Evolutionary conservation across 2,329 filamentous ascomycete species (phyloP), one percentile per base, ranked within the genome.

Genomic region (Elsinoe fawcettii): DNA sequence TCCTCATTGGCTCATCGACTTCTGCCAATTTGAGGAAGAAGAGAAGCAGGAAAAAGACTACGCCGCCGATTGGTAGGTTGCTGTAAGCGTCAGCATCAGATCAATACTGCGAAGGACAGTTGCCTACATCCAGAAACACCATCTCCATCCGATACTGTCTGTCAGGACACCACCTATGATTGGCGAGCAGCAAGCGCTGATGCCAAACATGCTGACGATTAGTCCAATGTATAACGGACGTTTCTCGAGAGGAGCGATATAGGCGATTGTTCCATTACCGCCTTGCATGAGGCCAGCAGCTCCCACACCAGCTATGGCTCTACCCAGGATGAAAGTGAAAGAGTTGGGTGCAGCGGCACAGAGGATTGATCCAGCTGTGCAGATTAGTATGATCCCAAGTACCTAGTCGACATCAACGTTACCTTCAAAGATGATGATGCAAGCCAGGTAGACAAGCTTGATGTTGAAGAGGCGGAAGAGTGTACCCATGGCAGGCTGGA

Each of bases 221-320:
- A 34, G 63, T 51, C 76, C 76, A 43, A 79, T 71, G 25, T 64
- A 71, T 5, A 63, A 68, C 1, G 75, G 71, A 22, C 71, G 61
- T 62, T 74, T 72, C 32, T 65, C 61, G 55, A 76, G 72, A 0
- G 70, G 71, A 23, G 73, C 68, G 6, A 68, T 70, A 51, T 72
- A 70, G 0, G 75, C 69, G 39, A 81, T 70, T 11, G 27, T 30
- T 30, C 27, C 27, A 30, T 30, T 30, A 9, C 27, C 27, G 27
- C 27, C 27, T 9, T 30, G 27, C 27, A 30, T 30, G 27, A 30
- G 27, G 27, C 27, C 27, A 30, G 27, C 27, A 30, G 27, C 27
- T 30, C 83, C 68, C 20, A 75, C 68, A 4, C 80, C 81, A 0
- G 80, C 77, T 2, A 83, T 66, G 2, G 77, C 75, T 2, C 80